These are phyloP conservation scores for Drechslera avenae DNA, from an alignment of 2,329 filamentous ascomycete species.

Conservation along the genomic window DNA sequence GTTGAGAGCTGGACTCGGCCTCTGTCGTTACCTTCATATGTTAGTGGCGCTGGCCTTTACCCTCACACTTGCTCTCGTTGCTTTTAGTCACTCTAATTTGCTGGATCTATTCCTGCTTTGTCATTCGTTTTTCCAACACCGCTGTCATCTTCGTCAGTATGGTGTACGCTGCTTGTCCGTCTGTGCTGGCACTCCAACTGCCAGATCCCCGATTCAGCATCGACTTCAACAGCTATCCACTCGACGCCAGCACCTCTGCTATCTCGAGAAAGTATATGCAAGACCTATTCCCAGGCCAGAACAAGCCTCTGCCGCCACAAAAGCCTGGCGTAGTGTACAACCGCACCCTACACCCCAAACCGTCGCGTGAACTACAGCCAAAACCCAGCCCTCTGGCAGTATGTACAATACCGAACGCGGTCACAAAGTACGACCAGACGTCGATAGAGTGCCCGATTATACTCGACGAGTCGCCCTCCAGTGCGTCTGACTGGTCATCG, in stretches of 20 bases:
- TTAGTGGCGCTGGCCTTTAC: slow-evolving; percentile 6
- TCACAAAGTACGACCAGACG: neutral
- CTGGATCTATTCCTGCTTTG: neutral
- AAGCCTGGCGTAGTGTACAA: neutral
- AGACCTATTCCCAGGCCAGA: slow-evolving; percentile 8
- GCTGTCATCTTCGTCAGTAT: slow-evolving; percentile 14
- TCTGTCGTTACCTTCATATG: slow-evolving; percentile 4
- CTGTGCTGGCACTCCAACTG: slow-evolving; percentile 27
- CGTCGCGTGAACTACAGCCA: neutral
- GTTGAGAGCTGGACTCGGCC: slow-evolving; percentile 11
- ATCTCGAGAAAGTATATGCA: slow-evolving; percentile 12
- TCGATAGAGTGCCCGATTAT: slow-evolving; percentile 8
- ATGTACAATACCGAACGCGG: neutral
- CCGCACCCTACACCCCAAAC: neutral
- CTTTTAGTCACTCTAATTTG: neutral
- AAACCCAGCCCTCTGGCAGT: neutral
- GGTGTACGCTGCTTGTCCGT: slow-evolving; percentile 20
- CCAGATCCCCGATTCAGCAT: slow-evolving; percentile 31
- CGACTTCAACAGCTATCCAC: slow-evolving; percentile 25
- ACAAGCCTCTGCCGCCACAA: slow-evolving; percentile 10
- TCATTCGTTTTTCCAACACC: neutral
- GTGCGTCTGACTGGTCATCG: neutral
- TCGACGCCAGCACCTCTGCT: slow-evolving; percentile 6
- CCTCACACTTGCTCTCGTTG: neutral
- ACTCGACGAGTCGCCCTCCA: slow-evolving; percentile 1